Evolutionary conservation across 2,329 filamentous ascomycete genomes (phyloP).

Genomic region (Thermothelomyces thermophilus): DNA sequence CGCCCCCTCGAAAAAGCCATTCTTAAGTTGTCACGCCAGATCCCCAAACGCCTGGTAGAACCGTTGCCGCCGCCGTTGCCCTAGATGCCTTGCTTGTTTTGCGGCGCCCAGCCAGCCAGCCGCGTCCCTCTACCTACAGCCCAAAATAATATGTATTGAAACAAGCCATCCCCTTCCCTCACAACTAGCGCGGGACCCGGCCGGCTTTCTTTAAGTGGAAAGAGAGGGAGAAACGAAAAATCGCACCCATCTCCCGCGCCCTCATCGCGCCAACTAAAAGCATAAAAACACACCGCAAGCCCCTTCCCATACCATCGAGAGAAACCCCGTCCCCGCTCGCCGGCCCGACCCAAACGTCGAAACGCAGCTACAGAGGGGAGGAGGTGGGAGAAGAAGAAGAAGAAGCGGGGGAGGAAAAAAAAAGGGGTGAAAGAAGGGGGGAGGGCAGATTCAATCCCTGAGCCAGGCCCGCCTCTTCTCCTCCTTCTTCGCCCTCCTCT

Average conservation of each 20-base stretch:
- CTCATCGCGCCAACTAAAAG: background rate
- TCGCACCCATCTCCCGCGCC: no score
- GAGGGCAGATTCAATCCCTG: constrained; percentile 54
- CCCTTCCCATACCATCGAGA: no score
- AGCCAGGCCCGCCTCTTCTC: constrained; percentile 92
- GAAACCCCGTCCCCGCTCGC: no score
- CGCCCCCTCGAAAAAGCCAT: background rate
- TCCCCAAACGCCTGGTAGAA: constrained; percentile 8
- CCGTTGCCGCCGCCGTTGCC: background rate
- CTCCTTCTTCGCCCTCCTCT: constrained; percentile 81
- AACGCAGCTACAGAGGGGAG: no score
- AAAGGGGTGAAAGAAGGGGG: background rate
- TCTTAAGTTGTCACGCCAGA: background rate
- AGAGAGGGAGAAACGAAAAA: no score
- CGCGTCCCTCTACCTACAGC: background rate
- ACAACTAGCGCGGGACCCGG: background rate
- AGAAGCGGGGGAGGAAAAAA: background rate
- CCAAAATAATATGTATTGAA: background rate
- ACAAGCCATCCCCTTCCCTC: background rate
- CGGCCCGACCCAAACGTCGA: no score
- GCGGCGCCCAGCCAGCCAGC: background rate
- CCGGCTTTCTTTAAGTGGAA: no score
- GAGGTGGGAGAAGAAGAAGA: no score
- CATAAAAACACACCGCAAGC: background rate
- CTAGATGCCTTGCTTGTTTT: background rate